These are phyloP conservation scores for Nakazawaea siamensis DNA, from an alignment of 805 yeast species.

Conservation along the genomic window DNA sequence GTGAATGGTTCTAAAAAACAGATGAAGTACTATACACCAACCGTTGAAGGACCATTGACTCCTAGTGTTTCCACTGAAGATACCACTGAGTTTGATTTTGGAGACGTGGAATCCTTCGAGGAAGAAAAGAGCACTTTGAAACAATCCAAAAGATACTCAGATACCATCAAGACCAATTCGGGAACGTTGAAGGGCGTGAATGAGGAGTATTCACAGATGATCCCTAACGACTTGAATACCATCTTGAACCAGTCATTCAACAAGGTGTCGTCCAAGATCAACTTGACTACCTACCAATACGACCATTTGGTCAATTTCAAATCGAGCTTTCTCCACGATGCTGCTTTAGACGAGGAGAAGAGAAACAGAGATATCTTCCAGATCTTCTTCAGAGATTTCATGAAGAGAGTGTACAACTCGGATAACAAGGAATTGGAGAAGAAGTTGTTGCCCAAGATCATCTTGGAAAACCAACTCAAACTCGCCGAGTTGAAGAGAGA, in stretches of 20 bases:
- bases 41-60: constrained; percentile 13
- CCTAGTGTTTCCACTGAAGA: constrained; percentile 3
- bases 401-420: constrained; percentile 23
- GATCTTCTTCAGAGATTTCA: constrained; percentile 20
- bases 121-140: constrained; percentile 1
- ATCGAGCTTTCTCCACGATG: constrained; percentile 22
- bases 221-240: constrained; percentile 21
- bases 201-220: constrained; percentile 9
- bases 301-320: constrained; percentile 33
- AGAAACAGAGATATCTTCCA: constrained; percentile 21
- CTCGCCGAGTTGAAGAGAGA: constrained; percentile 9
- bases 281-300: constrained; percentile 46
- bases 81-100: constrained; percentile 11
- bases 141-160: not conserved
- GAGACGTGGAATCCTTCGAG: constrained; percentile 1
- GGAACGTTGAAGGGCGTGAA: constrained; percentile 11
- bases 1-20: constrained; percentile 17
- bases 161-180: constrained; percentile 10
- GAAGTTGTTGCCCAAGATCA: constrained; percentile 19
- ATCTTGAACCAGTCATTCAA: constrained; percentile 33
- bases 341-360: constrained; percentile 18
- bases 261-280: constrained; percentile 38
- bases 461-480: constrained; percentile 16
- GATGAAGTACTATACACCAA: constrained; percentile 25
- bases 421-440: constrained; percentile 18